A percentile compares a stretch with the other conserved stretches of the same genome.
Conservation (phyloP, 208 protist species). For the Crithidia expoeki region DNA sequence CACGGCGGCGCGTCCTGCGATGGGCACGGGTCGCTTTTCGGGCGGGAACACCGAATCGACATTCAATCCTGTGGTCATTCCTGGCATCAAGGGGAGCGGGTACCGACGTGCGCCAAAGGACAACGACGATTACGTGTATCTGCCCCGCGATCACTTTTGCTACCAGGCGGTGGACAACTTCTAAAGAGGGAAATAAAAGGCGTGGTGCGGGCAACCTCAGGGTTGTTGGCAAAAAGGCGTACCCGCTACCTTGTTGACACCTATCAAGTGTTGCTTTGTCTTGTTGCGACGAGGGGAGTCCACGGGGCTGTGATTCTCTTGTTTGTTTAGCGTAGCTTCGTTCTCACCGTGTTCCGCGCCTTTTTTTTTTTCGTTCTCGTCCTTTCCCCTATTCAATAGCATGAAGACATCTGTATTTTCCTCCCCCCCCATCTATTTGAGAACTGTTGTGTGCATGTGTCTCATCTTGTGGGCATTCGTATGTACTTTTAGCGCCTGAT, state of each 20-base stretch:
- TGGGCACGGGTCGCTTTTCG: not conserved
- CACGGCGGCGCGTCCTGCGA: not conserved
- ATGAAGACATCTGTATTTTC: too few relatives aligned
- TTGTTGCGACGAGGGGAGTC: too few relatives aligned
- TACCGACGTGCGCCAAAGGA: conserved; percentile 54
- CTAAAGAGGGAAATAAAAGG: conserved; percentile 12
- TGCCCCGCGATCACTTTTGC: conserved; percentile 75
- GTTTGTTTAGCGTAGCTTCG: too few relatives aligned
- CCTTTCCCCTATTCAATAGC: not conserved
- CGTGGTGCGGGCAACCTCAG: not conserved
- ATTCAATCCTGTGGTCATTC: conserved; percentile 41
- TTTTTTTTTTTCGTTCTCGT: conserved; percentile 27
- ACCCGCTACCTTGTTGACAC: too few relatives aligned
- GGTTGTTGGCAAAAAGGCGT: not conserved
- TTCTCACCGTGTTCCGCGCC: not conserved
- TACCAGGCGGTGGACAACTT: conserved; percentile 59
- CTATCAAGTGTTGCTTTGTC: not conserved
- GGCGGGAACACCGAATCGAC: not conserved
- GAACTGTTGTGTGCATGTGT: not conserved
- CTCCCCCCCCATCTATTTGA: too few relatives aligned
- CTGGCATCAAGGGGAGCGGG: conserved; percentile 55
- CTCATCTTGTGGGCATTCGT: not conserved
- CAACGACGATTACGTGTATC: conserved; percentile 67
- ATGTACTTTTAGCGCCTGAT: not conserved
- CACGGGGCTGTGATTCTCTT: too few relatives aligned